Base-by-base conservation (phyloP, 164 flowering plant species). In the Hamamelis virginiana region DNA sequence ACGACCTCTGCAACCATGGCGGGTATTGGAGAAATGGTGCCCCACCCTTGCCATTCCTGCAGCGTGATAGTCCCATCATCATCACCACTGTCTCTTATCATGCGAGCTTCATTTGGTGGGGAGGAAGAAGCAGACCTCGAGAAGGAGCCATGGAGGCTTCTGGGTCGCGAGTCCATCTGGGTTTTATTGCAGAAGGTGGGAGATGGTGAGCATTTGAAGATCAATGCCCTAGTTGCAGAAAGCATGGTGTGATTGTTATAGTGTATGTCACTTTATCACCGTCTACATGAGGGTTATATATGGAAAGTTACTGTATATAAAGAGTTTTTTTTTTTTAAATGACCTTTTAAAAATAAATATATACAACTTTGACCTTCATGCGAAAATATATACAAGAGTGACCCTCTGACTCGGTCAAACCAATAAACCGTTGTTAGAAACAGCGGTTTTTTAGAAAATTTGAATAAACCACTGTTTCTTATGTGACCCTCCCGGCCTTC, bases 11-110 rank as follows among this genome's bases (percentile, higher is more conserved):
- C 43, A 51, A 95, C 96, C 86, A 79, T 74, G 21, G 78, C 64
- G 0, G 97, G 98, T 1, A 92, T 19, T 9, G 85, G 86, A 28
- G 97, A 91, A 4, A 75, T 64, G 13, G 88, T 72, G 28, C 98
- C 98, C 97, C 97, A 95, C 27, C 78, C 82, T 75, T 84, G 90
- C 97, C 97, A 95, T 75, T 95, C 97, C 68, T 82, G 69, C 70
- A 78, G 41, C 41, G 41, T 33, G 6, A 33, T 33, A 33, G 41
- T 2, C 41, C 6, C 41, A 33, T 33, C n/a, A n/a, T 58, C 76
- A 15, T 16, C 76, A n/a, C 18, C 75, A 14, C 15, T 16, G 53
- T 46, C 75, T 18, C 47, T 63, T 19, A 25, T n/a, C n/a, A n/a
- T 14, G 21, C 15, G 53, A 21, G 60, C 57, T 64, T 76, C 82